A percentile compares a stretch with the other conserved stretches of the same genome.
Evolutionary conservation across 2,329 filamentous ascomycete species (phyloP).

Genomic region (Calonectria leucothoes): DNA sequence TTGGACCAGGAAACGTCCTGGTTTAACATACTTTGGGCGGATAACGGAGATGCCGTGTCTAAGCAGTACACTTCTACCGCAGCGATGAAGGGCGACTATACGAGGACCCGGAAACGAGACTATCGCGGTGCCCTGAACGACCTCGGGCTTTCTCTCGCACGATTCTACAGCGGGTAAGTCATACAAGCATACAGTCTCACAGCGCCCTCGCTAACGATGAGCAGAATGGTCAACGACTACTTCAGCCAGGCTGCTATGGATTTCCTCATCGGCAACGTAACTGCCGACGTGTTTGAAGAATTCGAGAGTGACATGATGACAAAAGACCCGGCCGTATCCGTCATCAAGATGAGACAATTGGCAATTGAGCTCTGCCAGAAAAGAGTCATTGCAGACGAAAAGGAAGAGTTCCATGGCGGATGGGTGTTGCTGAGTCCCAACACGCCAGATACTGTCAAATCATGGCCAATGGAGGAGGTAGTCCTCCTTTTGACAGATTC

Average conservation of each 20-base stretch:
- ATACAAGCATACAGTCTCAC: neutral
- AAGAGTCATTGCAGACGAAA: slow-evolving; percentile 85
- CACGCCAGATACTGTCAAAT: slow-evolving; percentile 74
- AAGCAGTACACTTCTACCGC: slow-evolving; percentile 96
- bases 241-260: slow-evolving; percentile 97
- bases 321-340: slow-evolving; percentile 89
- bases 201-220: slow-evolving; percentile 21
- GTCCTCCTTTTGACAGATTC: slow-evolving; percentile 87
- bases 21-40: slow-evolving; percentile 98
- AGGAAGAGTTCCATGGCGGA: slow-evolving; percentile 86
- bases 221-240: slow-evolving; percentile 97
- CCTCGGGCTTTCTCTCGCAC: slow-evolving; percentile 85
- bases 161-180: slow-evolving; percentile 74
- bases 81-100: slow-evolving; percentile 97
- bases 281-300: slow-evolving; percentile 87
- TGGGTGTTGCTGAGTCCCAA: slow-evolving; percentile 89
- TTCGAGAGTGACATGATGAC: slow-evolving; percentile 96
- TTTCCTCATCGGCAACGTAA: slow-evolving; percentile 90
- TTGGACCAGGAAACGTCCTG: slow-evolving; percentile 84
- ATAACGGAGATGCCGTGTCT: slow-evolving; percentile 96
- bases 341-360: slow-evolving; percentile 84
- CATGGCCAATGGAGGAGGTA: slow-evolving; percentile 86
- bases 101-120: slow-evolving; percentile 88
- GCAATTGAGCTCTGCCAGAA: slow-evolving; percentile 91
- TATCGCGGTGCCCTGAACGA: slow-evolving; percentile 93